phyloP scores from a whole-genome alignment of 1,284 basidiomycete species.

The Violaceomyces palustris region DNA sequence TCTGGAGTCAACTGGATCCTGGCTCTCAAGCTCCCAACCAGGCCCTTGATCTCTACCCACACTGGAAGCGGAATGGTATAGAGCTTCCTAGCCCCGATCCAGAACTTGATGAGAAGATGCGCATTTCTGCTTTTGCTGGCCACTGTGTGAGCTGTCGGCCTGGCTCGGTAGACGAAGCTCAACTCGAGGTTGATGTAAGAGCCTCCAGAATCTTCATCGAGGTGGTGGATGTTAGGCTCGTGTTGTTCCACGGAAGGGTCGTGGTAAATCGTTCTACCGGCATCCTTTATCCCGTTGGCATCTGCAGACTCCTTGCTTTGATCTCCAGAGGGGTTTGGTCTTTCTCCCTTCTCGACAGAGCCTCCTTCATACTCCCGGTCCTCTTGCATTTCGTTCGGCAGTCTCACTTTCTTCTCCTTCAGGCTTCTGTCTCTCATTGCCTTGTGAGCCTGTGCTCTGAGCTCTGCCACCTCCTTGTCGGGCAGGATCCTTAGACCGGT shows the following conservation, averaged over 20 bases:
- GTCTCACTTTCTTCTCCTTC: no score
- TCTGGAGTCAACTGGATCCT: conserved; percentile 31
- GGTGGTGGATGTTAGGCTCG: no score
- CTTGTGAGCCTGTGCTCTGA: background rate
- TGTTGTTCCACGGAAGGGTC: no score
- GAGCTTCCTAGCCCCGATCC: conserved; percentile 22
- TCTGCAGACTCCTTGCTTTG: no score
- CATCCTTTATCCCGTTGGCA: no score
- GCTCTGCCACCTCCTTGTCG: conserved; percentile 9
- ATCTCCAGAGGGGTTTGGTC: no score
- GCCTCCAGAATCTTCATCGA: conserved; percentile 7
- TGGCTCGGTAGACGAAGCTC: conserved; percentile 24
- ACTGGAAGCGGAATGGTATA: conserved; percentile 28
- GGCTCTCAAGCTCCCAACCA: conserved; percentile 22
- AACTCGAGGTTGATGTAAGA: conserved; percentile 34
- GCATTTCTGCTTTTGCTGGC: conserved; percentile 24
- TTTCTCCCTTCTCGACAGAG: no score
- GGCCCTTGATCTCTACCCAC: conserved; percentile 36
- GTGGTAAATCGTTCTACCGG: no score
- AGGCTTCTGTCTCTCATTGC: no score
- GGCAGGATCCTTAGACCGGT: conserved; percentile 22
- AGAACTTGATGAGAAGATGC: conserved; percentile 32
- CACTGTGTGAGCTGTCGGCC: conserved; percentile 10
- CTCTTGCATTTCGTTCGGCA: no score
- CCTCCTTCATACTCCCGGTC: no score